Base-by-base conservation (phyloP, 768 basidiomycete genomes). In the Mycena galopus region DNA sequence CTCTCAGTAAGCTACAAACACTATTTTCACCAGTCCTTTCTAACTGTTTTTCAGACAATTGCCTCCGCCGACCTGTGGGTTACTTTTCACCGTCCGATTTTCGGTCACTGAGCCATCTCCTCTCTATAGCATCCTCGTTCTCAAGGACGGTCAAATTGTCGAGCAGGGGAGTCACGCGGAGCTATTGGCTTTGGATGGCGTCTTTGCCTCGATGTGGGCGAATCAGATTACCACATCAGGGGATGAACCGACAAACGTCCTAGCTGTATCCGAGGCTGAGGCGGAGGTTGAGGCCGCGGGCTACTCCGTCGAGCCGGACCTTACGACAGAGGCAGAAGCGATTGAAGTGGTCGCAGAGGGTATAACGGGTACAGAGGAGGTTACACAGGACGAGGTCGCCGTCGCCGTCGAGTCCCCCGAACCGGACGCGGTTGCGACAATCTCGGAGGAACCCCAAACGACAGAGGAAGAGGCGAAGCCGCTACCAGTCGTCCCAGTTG, bases 181-280 rank as follows among this genome's bases (percentile, higher is more conserved):
- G 72, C 86, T 98, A 35, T 82, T 96, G 56, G 89, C 90, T 33
- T 82, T 83, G 55, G 88, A 93, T 74, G 94, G 94, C 61, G 78
- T 90, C 44, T 96, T 96, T 76, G 93, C 94, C 16, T 86, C 89
- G 0, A 93, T 97, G 94, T 98, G 96, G 96, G 91, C 93, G 0
- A 91, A 95, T 78, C 94, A 97, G 77, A 85, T 93, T 33, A 90
- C 90, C 27, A 86, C 92, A 5, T 88, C 89, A 33, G 93, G 92
- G 64, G 86, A 89, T 30, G 35, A 30, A 81, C 85, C 5, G 77
- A 82, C 58, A 78, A 79, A 75, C 60, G 81, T 80, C 70, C 85
- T 84, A 76, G 21, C 33, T 2, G 61, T 75, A 17, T 67, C 73
- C 0, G 73, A 72, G 12, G 56, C 71, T 25, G 84, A 85, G n/a